phyloP scores from a whole-genome alignment of 1,284 basidiomycete species.

The Leccinum angustisporum region DNA sequence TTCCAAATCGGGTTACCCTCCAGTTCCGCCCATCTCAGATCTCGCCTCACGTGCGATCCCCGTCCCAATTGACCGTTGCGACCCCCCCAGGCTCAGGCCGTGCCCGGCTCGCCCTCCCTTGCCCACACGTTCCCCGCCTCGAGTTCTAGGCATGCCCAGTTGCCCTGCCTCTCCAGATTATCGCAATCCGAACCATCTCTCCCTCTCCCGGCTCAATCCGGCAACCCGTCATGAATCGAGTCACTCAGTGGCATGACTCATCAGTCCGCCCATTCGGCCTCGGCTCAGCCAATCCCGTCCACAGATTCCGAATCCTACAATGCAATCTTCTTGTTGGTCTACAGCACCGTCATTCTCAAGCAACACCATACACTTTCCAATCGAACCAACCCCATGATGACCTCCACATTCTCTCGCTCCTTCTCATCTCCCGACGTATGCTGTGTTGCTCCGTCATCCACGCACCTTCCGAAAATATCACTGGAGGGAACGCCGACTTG shows the following conservation, averaged over 20 bases:
- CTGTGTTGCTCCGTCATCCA: constrained; percentile 16
- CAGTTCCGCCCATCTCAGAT: constrained; percentile 31
- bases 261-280: background rate
- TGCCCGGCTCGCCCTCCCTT: constrained; percentile 17
- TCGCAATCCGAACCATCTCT: constrained; percentile 27
- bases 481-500: background rate
- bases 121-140: constrained; percentile 34
- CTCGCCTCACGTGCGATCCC: constrained; percentile 26
- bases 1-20: constrained; percentile 13
- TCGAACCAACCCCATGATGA: background rate
- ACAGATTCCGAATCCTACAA: background rate
- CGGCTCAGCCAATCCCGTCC: constrained; percentile 8
- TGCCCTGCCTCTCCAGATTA: constrained; percentile 24
- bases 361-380: background rate
- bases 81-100: constrained; percentile 1
- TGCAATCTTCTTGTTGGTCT: background rate
- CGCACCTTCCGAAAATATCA: constrained; percentile 4
- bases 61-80: constrained; percentile 10
- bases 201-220: background rate
- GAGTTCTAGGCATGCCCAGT: constrained; percentile 26
- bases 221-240: background rate
- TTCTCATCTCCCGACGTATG: constrained; percentile 16
- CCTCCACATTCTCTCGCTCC: constrained; percentile 11
- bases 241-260: constrained; percentile 26
- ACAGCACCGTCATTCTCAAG: background rate